Base-by-base conservation (phyloP, 805 yeast species). In the Candida loeiensis region DNA sequence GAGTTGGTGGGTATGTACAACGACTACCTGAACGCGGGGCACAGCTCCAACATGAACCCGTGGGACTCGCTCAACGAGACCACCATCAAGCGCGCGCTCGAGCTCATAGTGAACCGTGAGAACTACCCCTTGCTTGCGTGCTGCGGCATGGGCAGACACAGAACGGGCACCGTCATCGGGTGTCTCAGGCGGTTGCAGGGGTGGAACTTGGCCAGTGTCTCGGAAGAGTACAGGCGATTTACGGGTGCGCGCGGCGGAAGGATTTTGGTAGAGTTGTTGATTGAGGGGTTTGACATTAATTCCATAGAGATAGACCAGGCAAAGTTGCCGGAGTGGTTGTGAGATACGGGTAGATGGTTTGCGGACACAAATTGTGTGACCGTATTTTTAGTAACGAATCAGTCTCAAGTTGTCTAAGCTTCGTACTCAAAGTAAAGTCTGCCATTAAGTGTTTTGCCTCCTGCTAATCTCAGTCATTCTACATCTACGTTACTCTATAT, bases 101-200 rank as follows among this genome's bases (percentile, higher is more conserved):
- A 82, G 45, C 72, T 88, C 24, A 84, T 91, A 14, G 77, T 82
- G 32, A 76, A 86, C 51, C 74, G 74, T 46, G 73, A 77, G n/a
- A 79, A 80, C 57, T 86, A 87, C 54, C 98, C 99, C 0, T 53
- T 93, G 45, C 66, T 93, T 37, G 90, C 90, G 4, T 93, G 98
- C 60, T 93, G 98, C 54, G 96, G 97, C 11, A 93, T 93, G 99
- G 99, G 99, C 0, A 71, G 99, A 50, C 99, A 91, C 61, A 73
- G 99, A 48, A 90, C 98, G 0, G 99, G 99, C 1, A 90, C 98
- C 0, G 96, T 93, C 3, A 79, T 93, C 44, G 99, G 99, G 1
- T 91, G 99, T 60, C 66, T 91, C 34, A 69, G 99, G 47, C 74
- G 96, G 44, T 66, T 93, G 14, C 97, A 93, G 71, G 91, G 95